Percentiles rank a stretch among this genome's conserved stretches.
phyloP scores from a whole-genome alignment of 208 protist genomes.

The Leishmania arabica region DNA sequence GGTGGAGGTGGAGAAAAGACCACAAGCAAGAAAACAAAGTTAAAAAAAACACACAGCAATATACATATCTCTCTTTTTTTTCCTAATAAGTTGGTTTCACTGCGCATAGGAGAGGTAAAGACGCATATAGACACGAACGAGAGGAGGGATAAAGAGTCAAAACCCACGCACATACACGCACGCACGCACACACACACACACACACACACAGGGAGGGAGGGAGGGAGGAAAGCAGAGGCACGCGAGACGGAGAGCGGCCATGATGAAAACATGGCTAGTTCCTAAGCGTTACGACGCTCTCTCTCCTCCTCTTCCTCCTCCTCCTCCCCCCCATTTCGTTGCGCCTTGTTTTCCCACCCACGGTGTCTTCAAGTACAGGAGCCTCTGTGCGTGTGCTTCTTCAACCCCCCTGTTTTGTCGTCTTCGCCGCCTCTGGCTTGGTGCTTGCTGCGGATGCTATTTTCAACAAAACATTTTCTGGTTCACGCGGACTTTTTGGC shows the following conservation, averaged over 20 bases:
- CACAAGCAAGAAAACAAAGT: background rate
- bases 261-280: background rate
- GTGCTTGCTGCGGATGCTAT: background rate
- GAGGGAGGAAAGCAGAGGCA: background rate
- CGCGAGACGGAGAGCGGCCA: background rate
- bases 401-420: background rate
- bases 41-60: background rate
- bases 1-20: background rate
- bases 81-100: background rate
- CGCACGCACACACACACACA: background rate
- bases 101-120: background rate
- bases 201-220: background rate
- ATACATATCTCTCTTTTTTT: too few relatives aligned
- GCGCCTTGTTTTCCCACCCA: background rate
- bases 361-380: background rate
- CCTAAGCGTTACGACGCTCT: background rate
- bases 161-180: background rate
- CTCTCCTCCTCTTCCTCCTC: background rate
- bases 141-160: background rate
- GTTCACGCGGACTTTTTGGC: conserved; percentile 33
- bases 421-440: background rate
- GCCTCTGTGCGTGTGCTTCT: background rate
- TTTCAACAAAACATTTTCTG: background rate
- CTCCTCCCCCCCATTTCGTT: background rate
- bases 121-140: too few relatives aligned